Evolutionary conservation across 306 rosid species (phyloP).

Genomic region (Canavalia gladiata): DNA sequence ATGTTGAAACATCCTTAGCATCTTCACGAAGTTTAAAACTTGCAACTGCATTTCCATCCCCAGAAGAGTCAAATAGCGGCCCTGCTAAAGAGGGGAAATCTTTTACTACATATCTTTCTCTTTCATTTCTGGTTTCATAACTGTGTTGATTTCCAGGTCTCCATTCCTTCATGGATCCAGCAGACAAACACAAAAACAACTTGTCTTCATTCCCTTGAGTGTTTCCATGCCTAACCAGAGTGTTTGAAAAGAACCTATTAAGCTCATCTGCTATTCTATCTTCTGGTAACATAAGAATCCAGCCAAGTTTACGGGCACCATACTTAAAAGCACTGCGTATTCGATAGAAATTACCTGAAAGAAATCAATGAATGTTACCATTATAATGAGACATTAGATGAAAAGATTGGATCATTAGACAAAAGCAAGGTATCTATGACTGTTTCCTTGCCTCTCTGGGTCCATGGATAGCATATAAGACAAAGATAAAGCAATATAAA

Average conservation of each 20-base stretch:
- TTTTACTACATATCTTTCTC: slow-evolving; percentile 44
- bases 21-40: slow-evolving; percentile 42
- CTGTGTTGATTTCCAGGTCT: slow-evolving; percentile 45
- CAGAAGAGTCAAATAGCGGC: slow-evolving; percentile 33
- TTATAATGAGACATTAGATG: slow-evolving; percentile 17
- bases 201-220: slow-evolving; percentile 56
- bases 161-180: slow-evolving; percentile 43
- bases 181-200: slow-evolving; percentile 43
- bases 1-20: slow-evolving; percentile 42
- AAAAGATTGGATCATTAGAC: slow-evolving; percentile 26
- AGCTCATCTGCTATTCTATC: slow-evolving; percentile 76
- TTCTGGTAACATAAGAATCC: slow-evolving; percentile 72
- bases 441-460: background rate
- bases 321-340: slow-evolving; percentile 88
- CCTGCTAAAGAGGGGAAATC: slow-evolving; percentile 43
- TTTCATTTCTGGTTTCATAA: slow-evolving; percentile 48
- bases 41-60: slow-evolving; percentile 46
- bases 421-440: slow-evolving; percentile 22
- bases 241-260: slow-evolving; percentile 68
- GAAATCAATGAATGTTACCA: slow-evolving; percentile 45
- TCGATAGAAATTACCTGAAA: slow-evolving; percentile 81
- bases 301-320: slow-evolving; percentile 89
- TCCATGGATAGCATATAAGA: slow-evolving; percentile 23
- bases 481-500: slow-evolving; percentile 4
- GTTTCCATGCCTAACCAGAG: slow-evolving; percentile 73